A percentile compares a stretch with the other conserved stretches of the same genome.
Evolutionary conservation across 345 rosid species (phyloP).

Genomic region (Raphanus sativus): DNA sequence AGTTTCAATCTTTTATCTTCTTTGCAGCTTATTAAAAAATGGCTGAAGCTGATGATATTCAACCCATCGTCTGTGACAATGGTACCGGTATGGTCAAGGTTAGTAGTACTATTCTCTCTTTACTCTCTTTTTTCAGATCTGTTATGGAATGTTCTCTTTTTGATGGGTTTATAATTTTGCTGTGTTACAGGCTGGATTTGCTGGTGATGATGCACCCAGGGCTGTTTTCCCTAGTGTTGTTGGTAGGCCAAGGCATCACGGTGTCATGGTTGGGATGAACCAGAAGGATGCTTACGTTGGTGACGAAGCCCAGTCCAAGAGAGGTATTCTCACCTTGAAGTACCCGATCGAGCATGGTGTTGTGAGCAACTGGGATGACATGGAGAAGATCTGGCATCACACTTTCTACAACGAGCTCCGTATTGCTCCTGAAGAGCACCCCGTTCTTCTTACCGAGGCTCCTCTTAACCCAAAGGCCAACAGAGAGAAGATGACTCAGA

Average conservation of each 20-base stretch:
- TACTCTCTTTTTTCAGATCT: background rate
- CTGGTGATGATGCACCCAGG: slow-evolving; percentile 67
- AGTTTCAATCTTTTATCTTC: background rate
- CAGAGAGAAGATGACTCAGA: slow-evolving; percentile 67
- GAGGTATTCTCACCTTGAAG: slow-evolving; percentile 67
- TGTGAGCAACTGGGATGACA: slow-evolving; percentile 72
- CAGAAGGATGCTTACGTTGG: slow-evolving; percentile 66
- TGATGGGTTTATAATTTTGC: background rate
- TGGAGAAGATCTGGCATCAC: slow-evolving; percentile 73
- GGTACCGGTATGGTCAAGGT: slow-evolving; percentile 48
- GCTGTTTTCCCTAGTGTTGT: slow-evolving; percentile 70
- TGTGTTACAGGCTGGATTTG: slow-evolving; percentile 51
- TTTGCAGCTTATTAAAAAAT: slow-evolving; percentile 37
- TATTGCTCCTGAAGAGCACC: slow-evolving; percentile 63
- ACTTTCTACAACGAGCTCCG: slow-evolving; percentile 65
- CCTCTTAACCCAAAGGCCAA: slow-evolving; percentile 66
- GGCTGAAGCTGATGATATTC: slow-evolving; percentile 47
- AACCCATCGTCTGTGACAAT: slow-evolving; percentile 48
- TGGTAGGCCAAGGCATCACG: slow-evolving; percentile 64
- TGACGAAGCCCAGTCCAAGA: slow-evolving; percentile 67
- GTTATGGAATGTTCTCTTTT: slow-evolving; percentile 2
- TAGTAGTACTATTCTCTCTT: slow-evolving; percentile 2
- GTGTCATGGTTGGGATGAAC: slow-evolving; percentile 73
- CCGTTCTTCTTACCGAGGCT: slow-evolving; percentile 63
- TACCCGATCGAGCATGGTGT: slow-evolving; percentile 68